phyloP scores from a whole-genome alignment of 768 basidiomycete species.

The Phylloporus sp. region DNA sequence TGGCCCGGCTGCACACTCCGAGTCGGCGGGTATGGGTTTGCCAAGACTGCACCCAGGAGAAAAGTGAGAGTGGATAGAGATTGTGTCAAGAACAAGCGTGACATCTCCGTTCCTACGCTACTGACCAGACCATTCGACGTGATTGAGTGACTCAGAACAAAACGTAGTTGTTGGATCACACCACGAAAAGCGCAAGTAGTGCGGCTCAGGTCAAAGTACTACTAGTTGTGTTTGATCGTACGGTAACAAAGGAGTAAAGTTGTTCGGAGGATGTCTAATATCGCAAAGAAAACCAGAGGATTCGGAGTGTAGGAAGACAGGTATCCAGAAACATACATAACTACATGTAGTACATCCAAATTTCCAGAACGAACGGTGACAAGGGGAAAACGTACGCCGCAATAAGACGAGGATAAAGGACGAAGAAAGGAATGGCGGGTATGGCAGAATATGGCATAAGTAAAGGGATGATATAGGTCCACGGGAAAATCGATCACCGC shows the following conservation, averaged over 20 bases:
- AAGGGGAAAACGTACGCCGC: slow-evolving; percentile 16
- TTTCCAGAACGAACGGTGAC: slow-evolving; percentile 29
- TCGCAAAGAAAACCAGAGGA: slow-evolving; percentile 11
- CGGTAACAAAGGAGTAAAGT: background rate
- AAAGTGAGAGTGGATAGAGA: slow-evolving; percentile 7
- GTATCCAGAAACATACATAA: slow-evolving; percentile 36
- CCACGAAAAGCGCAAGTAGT: too few relatives aligned
- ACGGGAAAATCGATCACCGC: slow-evolving; percentile 46
- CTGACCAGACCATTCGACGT: slow-evolving; percentile 21
- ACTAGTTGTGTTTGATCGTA: too few relatives aligned
- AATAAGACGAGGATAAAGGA: slow-evolving; percentile 12
- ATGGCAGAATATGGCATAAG: slow-evolving; percentile 34
- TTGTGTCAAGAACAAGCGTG: slow-evolving; percentile 9
- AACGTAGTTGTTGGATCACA: too few relatives aligned
- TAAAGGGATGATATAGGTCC: slow-evolving; percentile 21
- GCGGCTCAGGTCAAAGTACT: too few relatives aligned
- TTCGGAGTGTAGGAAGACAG: slow-evolving; percentile 27
- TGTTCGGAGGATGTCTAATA: background rate
- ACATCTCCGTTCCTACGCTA: slow-evolving; percentile 19
- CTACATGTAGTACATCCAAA: slow-evolving; percentile 35
- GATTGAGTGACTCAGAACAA: too few relatives aligned
- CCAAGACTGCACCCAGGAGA: slow-evolving; percentile 7
- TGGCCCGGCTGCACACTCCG: slow-evolving; percentile 12
- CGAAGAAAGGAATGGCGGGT: slow-evolving; percentile 25
- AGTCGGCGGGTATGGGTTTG: slow-evolving; percentile 7